Conservation (phyloP, 306 rosid genomes). For the Dicorynia guianensis region DNA sequence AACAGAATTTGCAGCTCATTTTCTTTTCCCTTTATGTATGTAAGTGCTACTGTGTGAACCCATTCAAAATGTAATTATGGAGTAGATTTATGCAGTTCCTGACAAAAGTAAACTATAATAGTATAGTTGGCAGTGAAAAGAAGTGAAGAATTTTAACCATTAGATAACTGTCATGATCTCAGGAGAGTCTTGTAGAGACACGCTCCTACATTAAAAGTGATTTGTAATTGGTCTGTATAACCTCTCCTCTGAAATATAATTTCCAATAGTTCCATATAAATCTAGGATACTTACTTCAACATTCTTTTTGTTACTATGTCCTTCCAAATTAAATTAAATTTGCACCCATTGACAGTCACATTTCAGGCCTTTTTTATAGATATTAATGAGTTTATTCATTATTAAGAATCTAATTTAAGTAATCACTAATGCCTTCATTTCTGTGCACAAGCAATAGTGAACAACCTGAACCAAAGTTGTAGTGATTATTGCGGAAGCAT, state of each 20-base stretch:
- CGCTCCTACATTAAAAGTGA: not conserved
- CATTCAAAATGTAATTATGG: not conserved
- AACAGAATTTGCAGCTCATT: not conserved
- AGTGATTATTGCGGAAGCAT: not conserved
- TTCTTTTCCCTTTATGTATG: not conserved
- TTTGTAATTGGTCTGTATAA: no score
- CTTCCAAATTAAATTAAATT: not conserved
- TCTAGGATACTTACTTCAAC: not conserved
- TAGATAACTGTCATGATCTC: not conserved
- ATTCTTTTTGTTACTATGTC: not conserved
- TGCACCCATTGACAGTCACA: not conserved
- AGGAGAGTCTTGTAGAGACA: not conserved
- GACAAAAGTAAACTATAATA: not conserved
- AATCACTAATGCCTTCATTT: not conserved
- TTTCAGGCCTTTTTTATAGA: no score
- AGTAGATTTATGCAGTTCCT: not conserved
- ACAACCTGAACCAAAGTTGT: conserved; percentile 1
- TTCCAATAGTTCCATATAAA: no score
- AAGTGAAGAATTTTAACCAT: not conserved
- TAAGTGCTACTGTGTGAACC: not conserved
- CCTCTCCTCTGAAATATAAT: not conserved
- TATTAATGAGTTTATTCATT: no score
- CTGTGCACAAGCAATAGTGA: not conserved
- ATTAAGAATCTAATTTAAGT: no score
- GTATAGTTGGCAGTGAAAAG: not conserved